Evolutionary conservation across 345 rosid species (phyloP), one percentile per base, ranked within the genome.

Genomic region (Eucalyptus sideroxylon): DNA sequence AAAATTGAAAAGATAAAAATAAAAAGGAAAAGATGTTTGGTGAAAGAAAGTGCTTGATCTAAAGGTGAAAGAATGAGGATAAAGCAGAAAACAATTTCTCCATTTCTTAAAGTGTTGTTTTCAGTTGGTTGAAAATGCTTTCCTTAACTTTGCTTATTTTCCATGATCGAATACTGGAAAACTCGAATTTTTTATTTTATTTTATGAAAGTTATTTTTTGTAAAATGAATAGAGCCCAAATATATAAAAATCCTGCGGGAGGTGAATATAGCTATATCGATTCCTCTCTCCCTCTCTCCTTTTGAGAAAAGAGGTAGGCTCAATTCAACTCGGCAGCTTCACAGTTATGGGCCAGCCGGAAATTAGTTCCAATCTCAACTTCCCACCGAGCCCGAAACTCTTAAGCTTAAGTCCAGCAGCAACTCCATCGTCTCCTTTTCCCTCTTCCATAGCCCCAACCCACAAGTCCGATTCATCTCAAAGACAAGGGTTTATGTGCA

Each of bases 121-220:
- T 4, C 59, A 4, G 26, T 21, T 8, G 59, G 59, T 53, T 53
- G 59, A 19, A 53, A 53, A 53, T 53, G 59, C 5, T 53, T 53
- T 53, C 11, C 59, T 19, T 19, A 53, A 53, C 56, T 19, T 53
- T 5, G n/a, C 21, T 21, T 53, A 19, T 53, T 53, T 53, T 53
- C 1, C 26, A 53, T 53, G 59, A 53, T 19, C 0, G 11, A 21
- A 53, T 53, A 53, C 5, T 53, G 26, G 59, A 21, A 53, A 53
- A 53, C 11, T 53, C 2, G 2, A 53, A 53, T 0, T 53, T 53
- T 16, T 51, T 19, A 34, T 34, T 34, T 34, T 34, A n/a, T 3
- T 19, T 53, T 51, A 51, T 16, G 0, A 53, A 53, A 51, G 4
- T 19, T 8, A 19, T 53, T 53, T 53, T 53, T 0, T 5, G 0